Percentiles rank a stretch among this genome's conserved stretches.
These are phyloP conservation scores for Wickerhamomyces queroliae DNA, from an alignment of 805 yeast genomes.

Conservation along the genomic window DNA sequence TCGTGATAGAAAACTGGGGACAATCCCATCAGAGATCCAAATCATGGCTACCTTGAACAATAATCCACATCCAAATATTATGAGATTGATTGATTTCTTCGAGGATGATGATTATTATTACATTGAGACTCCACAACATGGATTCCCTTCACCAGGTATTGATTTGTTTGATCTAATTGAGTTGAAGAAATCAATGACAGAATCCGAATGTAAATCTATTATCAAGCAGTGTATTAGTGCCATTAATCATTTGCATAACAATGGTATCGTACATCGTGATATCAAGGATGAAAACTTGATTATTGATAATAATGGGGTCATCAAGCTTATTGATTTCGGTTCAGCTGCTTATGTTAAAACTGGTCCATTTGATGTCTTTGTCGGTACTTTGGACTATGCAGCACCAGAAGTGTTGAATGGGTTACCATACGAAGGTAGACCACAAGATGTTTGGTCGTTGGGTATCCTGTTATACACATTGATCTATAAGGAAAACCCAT, in stretches of 20 bases:
- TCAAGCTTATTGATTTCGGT: slow-evolving; percentile 91
- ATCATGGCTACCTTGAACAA: slow-evolving; percentile 76
- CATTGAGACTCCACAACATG: slow-evolving; percentile 88
- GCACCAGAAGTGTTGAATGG: slow-evolving; percentile 95
- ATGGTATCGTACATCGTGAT: slow-evolving; percentile 91
- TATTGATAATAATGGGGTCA: slow-evolving; percentile 73
- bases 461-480: slow-evolving; percentile 89
- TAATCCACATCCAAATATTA: slow-evolving; percentile 82
- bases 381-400: slow-evolving; percentile 95
- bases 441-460: slow-evolving; percentile 96
- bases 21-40: slow-evolving; percentile 94
- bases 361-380: slow-evolving; percentile 97
- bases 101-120: slow-evolving; percentile 90
- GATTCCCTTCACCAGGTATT: slow-evolving; percentile 75
- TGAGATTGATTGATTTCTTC: slow-evolving; percentile 82
- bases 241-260: slow-evolving; percentile 70
- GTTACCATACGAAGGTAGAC: slow-evolving; percentile 82
- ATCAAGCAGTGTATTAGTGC: slow-evolving; percentile 79
- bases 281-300: slow-evolving; percentile 93
- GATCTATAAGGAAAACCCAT: slow-evolving; percentile 91
- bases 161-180: slow-evolving; percentile 93
- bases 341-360: slow-evolving; percentile 85
- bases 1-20: slow-evolving; percentile 83
- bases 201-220: slow-evolving; percentile 69
- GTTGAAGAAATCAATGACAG: slow-evolving; percentile 74